Evolutionary conservation across 2,329 filamentous ascomycete species (phyloP).

Genomic region (Aureobasidium sp.): DNA sequence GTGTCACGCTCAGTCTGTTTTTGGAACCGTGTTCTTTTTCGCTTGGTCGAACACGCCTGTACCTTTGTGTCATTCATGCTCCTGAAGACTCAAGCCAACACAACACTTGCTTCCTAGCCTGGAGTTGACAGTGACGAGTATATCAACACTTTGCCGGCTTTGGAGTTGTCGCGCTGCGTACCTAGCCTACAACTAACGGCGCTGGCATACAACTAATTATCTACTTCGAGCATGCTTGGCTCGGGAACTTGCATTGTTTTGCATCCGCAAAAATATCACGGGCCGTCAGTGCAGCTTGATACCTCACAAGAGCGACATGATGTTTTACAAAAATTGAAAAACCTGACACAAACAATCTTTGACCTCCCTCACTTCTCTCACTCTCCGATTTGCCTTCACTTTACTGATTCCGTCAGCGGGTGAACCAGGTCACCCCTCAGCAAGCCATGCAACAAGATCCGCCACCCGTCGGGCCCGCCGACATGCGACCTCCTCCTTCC

Average conservation of each 20-base stretch:
- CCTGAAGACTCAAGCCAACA: neutral
- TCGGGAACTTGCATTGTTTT: neutral
- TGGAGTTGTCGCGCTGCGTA: conserved; percentile 7
- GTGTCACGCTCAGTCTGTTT: neutral
- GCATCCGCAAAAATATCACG: neutral
- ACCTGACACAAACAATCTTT: conserved; percentile 52
- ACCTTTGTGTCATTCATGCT: neutral
- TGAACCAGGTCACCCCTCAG: neutral
- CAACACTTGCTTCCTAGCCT: conserved; percentile 9
- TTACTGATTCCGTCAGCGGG: neutral
- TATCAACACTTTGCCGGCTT: conserved; percentile 16
- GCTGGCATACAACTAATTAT: conserved; percentile 20
- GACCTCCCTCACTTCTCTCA: neutral
- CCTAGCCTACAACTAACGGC: conserved; percentile 24
- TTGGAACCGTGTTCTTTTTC: neutral
- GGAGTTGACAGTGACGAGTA: conserved; percentile 13
- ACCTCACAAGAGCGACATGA: conserved; percentile 33
- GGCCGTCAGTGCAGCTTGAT: neutral
- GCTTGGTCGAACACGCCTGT: conserved; percentile 4
- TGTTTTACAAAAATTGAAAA: conserved; percentile 62
- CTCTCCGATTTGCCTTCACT: neutral
- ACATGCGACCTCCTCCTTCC: neutral
- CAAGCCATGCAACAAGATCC: neutral
- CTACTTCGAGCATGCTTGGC: conserved; percentile 2
- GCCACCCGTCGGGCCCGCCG: neutral